Conservation (phyloP, 306 rosid genomes). For the Rubus idaeus region DNA sequence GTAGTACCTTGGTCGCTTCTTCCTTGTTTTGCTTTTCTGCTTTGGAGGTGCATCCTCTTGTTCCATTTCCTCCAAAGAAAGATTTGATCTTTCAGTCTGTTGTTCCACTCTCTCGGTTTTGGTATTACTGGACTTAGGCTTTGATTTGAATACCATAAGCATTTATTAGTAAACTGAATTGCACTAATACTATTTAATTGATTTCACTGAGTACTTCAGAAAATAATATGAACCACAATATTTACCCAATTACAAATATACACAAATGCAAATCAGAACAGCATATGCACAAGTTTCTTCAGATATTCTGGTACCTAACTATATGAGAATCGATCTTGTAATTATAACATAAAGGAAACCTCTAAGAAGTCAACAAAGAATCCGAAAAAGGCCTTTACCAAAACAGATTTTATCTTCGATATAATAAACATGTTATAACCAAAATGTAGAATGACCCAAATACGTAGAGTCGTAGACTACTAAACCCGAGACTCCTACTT, state of each 20-base stretch:
- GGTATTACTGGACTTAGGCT: constrained; percentile 4
- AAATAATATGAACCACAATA: background rate
- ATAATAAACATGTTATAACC: background rate
- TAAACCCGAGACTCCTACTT: background rate
- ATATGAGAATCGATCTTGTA: background rate
- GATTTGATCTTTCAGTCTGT: constrained; percentile 3
- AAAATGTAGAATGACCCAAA: background rate
- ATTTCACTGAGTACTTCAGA: background rate
- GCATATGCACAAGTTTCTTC: background rate
- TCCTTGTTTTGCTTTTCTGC: constrained; percentile 12
- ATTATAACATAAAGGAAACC: background rate
- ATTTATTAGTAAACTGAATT: constrained; percentile 1
- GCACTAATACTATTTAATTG: background rate
- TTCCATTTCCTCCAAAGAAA: constrained; percentile 8
- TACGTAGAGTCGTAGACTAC: background rate
- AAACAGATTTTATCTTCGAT: background rate
- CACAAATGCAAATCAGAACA: background rate
- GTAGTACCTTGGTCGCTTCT: constrained; percentile 15
- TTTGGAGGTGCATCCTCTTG: background rate
- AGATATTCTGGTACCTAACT: background rate
- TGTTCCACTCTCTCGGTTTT: constrained; percentile 5
- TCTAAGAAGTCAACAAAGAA: background rate
- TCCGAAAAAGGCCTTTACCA: background rate
- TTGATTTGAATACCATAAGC: background rate
- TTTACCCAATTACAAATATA: background rate